Base-by-base conservation (phyloP, 495 filamentous ascomycete genomes). In the Penicillium samsonianum region DNA sequence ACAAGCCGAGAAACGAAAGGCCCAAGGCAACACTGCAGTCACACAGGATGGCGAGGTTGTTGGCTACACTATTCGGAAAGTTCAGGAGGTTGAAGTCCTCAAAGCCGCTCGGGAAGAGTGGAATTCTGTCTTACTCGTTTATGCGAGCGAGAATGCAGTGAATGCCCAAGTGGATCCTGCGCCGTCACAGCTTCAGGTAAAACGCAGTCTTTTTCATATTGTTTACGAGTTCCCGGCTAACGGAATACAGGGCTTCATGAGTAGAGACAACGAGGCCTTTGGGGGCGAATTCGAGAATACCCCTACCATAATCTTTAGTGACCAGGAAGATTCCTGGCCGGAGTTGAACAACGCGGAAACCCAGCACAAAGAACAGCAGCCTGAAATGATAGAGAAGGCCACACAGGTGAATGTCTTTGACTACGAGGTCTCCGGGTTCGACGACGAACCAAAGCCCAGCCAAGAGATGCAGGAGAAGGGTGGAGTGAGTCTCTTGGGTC, bases 21-120 rank as follows among this genome's bases (percentile, higher is more conserved):
- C 63, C 1, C 46, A 65, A 11, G 62, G 41, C 11, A 64, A 62
- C 22, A 42, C 59, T 19, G 28, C 60, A 10, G 48, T 57, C 8
- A 50, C 65, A 1, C 67, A 65, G 30, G 55, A 73, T 48, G 65
- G 71, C 17, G 77, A 79, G 57, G 64, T 77, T 31, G 62, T 77
- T 26, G 77, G 76, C 1, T 79, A 79, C 53, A 80, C 73, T 23
- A 67, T 70, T 19, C 69, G 63, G 42, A 82, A 76, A 63, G 76
- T 82, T 23, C 59, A 68, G 12, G 81, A 83, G 52, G 62, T 72
- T 23, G 78, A 83, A 57, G 81, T 82, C 6, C 74, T 84, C 11
- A 71, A 66, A 51, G 81, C 80, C 19, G 81, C 80, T 17, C 72
- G 78, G n/a, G 75, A 80, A 42, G 81, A 82, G 46, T 74, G 72